Percentiles rank a stretch among this genome's conserved stretches.
Evolutionary conservation across 805 yeast genomes (phyloP).

Genomic region (Lipomyces sp.): DNA sequence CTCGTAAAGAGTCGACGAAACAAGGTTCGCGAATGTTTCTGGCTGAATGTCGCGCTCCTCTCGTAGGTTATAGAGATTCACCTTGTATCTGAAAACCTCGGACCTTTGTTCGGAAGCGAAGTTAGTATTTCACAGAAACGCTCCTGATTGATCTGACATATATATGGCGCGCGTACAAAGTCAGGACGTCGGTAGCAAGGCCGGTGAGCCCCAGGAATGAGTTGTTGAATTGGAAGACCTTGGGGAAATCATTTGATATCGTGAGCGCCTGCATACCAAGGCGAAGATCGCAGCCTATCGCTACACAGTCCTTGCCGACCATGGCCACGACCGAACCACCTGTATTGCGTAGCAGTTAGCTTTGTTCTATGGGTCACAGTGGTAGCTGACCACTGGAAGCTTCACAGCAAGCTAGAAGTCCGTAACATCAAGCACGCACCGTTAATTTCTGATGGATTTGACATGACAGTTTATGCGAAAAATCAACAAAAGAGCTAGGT

Average conservation of each 20-base stretch:
- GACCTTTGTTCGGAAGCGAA: no score
- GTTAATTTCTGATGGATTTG: constrained; percentile 25
- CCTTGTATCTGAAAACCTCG: constrained; percentile 77
- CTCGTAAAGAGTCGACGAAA: constrained; percentile 84
- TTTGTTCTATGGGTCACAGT: no score
- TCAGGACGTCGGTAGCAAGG: constrained; percentile 87
- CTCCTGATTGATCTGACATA: no score
- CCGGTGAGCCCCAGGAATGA: constrained; percentile 92
- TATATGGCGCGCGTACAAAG: constrained; percentile 45
- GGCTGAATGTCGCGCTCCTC: constrained; percentile 95
- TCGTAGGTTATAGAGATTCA: constrained; percentile 81
- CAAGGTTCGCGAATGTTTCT: constrained; percentile 85
- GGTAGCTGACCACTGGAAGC: no score
- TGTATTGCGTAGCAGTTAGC: constrained; percentile 8
- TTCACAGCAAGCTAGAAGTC: not conserved
- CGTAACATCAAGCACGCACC: constrained; percentile 10
- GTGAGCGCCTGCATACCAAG: constrained; percentile 93
- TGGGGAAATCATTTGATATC: constrained; percentile 87
- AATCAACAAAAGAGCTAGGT: not conserved
- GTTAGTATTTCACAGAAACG: no score
- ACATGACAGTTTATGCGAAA: constrained; percentile 9
- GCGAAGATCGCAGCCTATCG: constrained; percentile 93
- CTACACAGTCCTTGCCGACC: constrained; percentile 98
- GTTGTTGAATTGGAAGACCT: constrained; percentile 72
- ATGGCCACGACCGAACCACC: constrained; percentile 98